Conservation (phyloP, 257 asterid genomes). For the Galeopsis tetrahit region DNA sequence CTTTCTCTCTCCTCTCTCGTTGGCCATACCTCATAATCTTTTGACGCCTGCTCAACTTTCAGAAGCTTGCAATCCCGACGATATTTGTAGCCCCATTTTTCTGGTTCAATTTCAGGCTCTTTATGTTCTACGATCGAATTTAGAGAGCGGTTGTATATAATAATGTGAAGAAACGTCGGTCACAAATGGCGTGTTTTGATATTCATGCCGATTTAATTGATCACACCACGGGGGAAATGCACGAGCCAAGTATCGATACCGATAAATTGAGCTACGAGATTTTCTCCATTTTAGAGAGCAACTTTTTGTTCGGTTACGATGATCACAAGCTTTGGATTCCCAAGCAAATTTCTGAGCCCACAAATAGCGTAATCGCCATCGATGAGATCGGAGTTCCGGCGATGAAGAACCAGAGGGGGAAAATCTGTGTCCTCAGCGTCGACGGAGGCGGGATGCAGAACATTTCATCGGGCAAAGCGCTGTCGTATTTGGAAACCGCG, state of each 20-base stretch:
- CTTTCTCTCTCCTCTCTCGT: neutral
- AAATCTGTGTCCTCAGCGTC: constrained; percentile 74
- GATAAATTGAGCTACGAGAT: constrained; percentile 95
- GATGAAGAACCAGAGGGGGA: constrained; percentile 78
- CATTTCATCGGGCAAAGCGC: constrained; percentile 72
- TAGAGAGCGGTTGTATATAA: constrained; percentile 8
- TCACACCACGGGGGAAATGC: constrained; percentile 40
- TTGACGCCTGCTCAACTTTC: constrained; percentile 30
- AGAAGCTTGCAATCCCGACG: constrained; percentile 30
- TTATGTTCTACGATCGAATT: neutral
- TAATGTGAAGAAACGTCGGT: constrained; percentile 15
- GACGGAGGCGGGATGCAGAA: constrained; percentile 93
- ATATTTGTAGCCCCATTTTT: constrained; percentile 11
- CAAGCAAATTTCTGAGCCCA: constrained; percentile 47
- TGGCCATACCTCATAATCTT: constrained; percentile 26
- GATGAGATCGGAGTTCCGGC: constrained; percentile 45
- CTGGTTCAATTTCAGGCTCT: constrained; percentile 16
- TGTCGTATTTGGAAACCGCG: constrained; percentile 78
- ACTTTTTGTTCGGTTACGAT: constrained; percentile 83
- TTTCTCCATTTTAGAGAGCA: constrained; percentile 84
- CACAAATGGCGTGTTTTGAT: constrained; percentile 57
- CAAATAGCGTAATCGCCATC: constrained; percentile 31
- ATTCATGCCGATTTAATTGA: constrained; percentile 33
- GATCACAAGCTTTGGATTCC: constrained; percentile 86
- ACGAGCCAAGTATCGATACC: constrained; percentile 75